phyloP scores from a whole-genome alignment of 352 stramenopile species.

The Phytophthora tubulina region DNA sequence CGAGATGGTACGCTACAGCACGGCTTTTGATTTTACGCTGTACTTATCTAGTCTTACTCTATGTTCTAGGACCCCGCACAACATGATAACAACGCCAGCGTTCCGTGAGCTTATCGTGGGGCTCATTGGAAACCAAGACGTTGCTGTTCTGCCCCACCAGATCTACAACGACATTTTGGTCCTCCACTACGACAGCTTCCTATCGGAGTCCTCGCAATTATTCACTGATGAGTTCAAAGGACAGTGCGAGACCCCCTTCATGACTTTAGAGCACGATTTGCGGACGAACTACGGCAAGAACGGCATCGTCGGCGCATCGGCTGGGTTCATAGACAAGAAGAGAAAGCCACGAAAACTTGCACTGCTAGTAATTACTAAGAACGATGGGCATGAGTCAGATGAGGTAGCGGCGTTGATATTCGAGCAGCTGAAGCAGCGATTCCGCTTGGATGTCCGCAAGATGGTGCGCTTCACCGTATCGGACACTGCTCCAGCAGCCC shows the following conservation, averaged over 20 bases:
- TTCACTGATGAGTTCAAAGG: neutral
- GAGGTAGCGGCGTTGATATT: neutral
- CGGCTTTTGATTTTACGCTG: too few species aligned
- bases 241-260: conserved; percentile 1
- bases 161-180: conserved; percentile 15
- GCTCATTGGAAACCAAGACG: neutral
- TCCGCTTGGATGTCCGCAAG: neutral
- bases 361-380: neutral
- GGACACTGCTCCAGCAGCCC: conserved; percentile 3
- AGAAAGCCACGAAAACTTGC: neutral
- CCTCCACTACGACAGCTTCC: neutral
- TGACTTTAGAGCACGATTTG: conserved; percentile 14
- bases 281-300: conserved; percentile 13
- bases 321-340: neutral
- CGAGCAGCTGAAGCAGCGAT: neutral
- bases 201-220: neutral
- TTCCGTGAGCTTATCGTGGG: conserved; percentile 3
- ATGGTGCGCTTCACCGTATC: conserved; percentile 9
- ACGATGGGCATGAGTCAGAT: conserved; percentile 3
- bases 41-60: too few species aligned
- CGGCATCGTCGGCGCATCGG: conserved; percentile 11
- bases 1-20: neutral
- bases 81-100: conserved; percentile 8
- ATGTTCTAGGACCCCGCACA: neutral
- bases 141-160: neutral